Evolutionary conservation across 805 yeast genomes (phyloP), one percentile per base, ranked within the genome.

Genomic region (Torulaspora indica): DNA sequence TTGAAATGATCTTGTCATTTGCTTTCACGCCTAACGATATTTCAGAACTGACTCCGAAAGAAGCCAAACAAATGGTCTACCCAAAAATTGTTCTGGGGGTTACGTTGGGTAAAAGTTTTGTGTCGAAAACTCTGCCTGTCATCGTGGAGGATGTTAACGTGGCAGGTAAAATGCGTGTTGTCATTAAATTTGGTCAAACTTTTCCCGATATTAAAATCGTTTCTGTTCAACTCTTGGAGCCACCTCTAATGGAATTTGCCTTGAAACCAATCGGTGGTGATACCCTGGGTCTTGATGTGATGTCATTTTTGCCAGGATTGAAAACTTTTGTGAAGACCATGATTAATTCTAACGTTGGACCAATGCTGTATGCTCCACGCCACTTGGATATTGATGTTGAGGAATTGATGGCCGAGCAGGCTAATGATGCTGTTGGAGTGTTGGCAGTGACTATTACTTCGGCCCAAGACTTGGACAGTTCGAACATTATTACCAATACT

Each of bases 191-290:
- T 52, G 75, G 79, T 35, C 74, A 76, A 36, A 73, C 74, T 55
- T 84, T 85, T 63, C 95, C 95, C n/a, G 89, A 85, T 56, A 82
- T 85, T 47, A 80, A 79, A 49, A 64, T 77, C 54, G 86, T 85
- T 7, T 79, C 87, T 14, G 70, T 85, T 44, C 83, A 81, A 50
- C 77, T 85, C 56, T 69, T 85, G 57, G 91, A 85, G 61, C 83
- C 91, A 14, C 93, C 93, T 30, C 72, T 75, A 24, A 82, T 85
- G 58, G 90, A 82, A 59, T 85, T 84, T 61, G 82, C 80, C 15
- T 75, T 85, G 70, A 85, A 85, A 61, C 95, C 95, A 8, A 83
- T 85, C 42, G 93, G 93, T 62, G 93, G 95, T 68, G 91, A 85
- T 61, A 81, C 90, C n/a, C 74, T 85, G 48, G 95, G 95, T 49